Evolutionary conservation across 164 flowering plant genomes (phyloP), one percentile per base, ranked within the genome.

Genomic region (Taxillus chinensis): DNA sequence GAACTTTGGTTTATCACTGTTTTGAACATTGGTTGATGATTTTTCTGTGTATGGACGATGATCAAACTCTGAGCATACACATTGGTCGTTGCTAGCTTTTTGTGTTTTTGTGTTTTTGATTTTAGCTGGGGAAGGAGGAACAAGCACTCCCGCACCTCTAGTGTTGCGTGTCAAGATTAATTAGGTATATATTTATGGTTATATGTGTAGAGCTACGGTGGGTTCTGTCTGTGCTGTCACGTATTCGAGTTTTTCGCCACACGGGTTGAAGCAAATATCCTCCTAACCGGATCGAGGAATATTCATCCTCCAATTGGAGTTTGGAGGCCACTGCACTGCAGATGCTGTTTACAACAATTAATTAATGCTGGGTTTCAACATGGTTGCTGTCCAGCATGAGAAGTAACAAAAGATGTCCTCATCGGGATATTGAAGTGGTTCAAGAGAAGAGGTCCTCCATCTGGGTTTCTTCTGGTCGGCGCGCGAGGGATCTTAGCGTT

Each of bases 401-500:
- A 91, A 95, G 73, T 95, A 86, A 95, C 71, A 66, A 82, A 76
- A 81, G 99, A 74, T 93, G 80, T 80, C 99, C 99, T n/a, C n/a
- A n/a, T 63, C 87, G 85, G 62, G 99, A 95, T 71, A 50, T 83
- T 73, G 82, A 83, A 76, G 63, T 85, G 73, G 85, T 95, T 68
- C 80, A 55, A 6, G 95, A 91, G 54, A n/a, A n/a, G 70, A 91
- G 68, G 95, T 95, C 39, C 83, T 77, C 9, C 67, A 83, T 67
- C 72, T 95, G 77, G 86, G n/a, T n/a, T n/a, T n/a, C n/a, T n/a
- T n/a, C n/a, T n/a, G n/a, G n/a, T n/a, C n/a, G n/a, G n/a, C n/a
- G n/a, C n/a, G n/a, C n/a, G n/a, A n/a, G n/a, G n/a, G n/a, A n/a
- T n/a, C n/a, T n/a, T n/a, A n/a, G n/a, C n/a, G n/a, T n/a, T n/a